A percentile compares a stretch with the other conserved stretches of the same genome.
Evolutionary conservation across 2,329 filamentous ascomycete genomes (phyloP).

Genomic region (Cladosporium sp.): DNA sequence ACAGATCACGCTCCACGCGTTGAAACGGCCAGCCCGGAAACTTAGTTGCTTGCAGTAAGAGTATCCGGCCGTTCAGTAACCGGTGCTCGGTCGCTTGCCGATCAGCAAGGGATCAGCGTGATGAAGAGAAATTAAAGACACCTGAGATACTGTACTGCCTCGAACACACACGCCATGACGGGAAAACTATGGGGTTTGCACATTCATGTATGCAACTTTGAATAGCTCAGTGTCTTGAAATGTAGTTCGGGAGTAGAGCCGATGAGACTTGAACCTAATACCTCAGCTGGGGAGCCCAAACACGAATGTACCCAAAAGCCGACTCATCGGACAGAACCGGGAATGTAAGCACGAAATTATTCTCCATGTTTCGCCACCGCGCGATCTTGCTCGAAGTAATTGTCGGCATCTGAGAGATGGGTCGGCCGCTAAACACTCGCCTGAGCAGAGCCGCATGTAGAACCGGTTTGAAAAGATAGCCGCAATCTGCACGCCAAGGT

Average conservation of each 20-base stretch:
- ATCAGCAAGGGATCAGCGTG: neutral
- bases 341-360: neutral
- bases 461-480: neutral
- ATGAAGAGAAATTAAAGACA: neutral
- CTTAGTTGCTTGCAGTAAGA: neutral
- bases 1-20: neutral
- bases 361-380: neutral
- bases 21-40: neutral
- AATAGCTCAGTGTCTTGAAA: neutral
- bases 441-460: neutral
- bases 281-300: neutral
- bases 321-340: neutral
- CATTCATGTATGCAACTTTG: neutral
- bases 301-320: neutral
- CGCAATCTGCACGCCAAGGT: neutral
- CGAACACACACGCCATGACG: neutral
- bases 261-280: too few relatives aligned
- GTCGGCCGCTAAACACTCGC: neutral
- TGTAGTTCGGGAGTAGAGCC: too few relatives aligned
- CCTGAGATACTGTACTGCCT: neutral
- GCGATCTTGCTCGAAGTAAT: neutral
- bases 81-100: neutral
- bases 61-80: neutral
- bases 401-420: neutral
- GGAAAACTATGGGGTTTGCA: neutral